Evolutionary conservation across 192 early-diverging fungal species (phyloP).

Genomic region (Pecoramyces ruminantium): DNA sequence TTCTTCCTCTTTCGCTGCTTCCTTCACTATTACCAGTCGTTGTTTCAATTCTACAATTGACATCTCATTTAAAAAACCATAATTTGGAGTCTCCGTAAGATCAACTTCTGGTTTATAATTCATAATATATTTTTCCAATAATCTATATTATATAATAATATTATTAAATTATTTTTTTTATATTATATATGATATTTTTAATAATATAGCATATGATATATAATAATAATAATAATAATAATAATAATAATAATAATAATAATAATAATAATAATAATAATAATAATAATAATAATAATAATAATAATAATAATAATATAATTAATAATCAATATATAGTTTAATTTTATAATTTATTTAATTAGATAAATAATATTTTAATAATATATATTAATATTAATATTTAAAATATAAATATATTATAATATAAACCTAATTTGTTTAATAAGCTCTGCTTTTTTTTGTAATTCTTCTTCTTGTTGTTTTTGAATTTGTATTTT

Average conservation of each 20-base stretch:
- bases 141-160: not conserved
- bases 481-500: not conserved
- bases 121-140: not conserved
- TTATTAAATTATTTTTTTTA: too few relatives aligned
- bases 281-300: too few relatives aligned
- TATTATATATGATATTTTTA: too few relatives aligned
- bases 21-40: not conserved
- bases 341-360: too few relatives aligned
- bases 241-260: too few relatives aligned
- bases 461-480: not conserved
- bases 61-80: not conserved
- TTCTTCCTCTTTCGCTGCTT: not conserved
- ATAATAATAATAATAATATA: too few relatives aligned
- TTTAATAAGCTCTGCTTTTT: not conserved
- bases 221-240: too few relatives aligned
- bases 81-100: not conserved
- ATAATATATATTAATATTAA: too few relatives aligned
- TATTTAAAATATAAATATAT: not conserved
- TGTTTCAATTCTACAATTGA: not conserved
- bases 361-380: too few relatives aligned
- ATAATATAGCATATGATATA: too few relatives aligned
- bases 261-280: too few relatives aligned
- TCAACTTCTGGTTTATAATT: not conserved
- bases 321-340: too few relatives aligned
- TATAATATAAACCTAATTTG: not conserved